Base-by-base conservation (phyloP, 192 early-diverging fungal species). In the Dispira simplex region DNA sequence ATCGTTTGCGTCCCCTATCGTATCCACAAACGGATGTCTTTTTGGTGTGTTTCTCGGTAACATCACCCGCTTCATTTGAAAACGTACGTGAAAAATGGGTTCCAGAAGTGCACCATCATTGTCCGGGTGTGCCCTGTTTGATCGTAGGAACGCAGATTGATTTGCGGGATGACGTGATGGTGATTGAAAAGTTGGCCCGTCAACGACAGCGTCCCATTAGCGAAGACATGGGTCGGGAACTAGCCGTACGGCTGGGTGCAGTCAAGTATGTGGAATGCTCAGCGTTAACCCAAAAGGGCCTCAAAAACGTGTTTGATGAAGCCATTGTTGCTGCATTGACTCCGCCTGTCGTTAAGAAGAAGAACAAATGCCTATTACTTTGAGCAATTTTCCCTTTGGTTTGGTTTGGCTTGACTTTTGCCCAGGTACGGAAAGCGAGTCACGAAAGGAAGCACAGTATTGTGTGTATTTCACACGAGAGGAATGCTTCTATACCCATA, bases 11-110 rank as follows among this genome's bases (percentile, higher is more conserved):
- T 46, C 91, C 93, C 9, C 76, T 97, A 28, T 95, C 92, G 12
- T 97, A 94, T 70, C 92, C 93, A 4, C 90, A 93, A 72, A 95
- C 93, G 12, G 92, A 97, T 70, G 92, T 97, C 3, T 94, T 95
- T 72, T 78, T 97, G 27, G 87, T 97, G 51, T 94, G 91, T 71
- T 97, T 97, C 73, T 90, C 88, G 51, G 90, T 94, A 23, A 89
- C 87, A 25, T 88, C 88, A 8, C 90, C 88, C 32, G 90, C 91
- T 16, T 93, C 91, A 25, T 97, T 91, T 71, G 90, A 93, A 69
- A 97, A 97, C 79, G 91, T 94, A 11, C 85, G 88, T 66, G 90
- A 94, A 70, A 97, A 97, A 70, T 97, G 92, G 93, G 83, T 93
- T 71, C 92, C 92, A 16, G 93, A 97, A 78, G 90, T 95, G 46